Percentiles rank a stretch among this genome's conserved stretches.
Conservation (phyloP, 768 basidiomycete genomes). For the Grammothele lineata region DNA sequence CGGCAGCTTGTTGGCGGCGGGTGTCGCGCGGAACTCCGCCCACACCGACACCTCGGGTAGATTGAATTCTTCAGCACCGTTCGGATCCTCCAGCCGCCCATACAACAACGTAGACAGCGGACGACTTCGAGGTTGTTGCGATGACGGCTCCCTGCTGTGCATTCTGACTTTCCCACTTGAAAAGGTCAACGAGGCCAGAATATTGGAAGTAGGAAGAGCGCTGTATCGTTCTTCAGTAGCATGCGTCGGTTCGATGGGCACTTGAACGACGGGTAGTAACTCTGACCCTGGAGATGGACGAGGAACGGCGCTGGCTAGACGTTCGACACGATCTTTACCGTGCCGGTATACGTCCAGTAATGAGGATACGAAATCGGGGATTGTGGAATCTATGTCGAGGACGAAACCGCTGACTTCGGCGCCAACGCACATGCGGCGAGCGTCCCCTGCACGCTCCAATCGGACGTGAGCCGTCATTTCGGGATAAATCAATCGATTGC, state of each 20-base stretch:
- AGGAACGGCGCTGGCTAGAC: constrained; percentile 53
- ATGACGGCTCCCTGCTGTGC: constrained; percentile 45
- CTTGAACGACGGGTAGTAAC: not conserved
- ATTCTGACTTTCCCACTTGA: constrained; percentile 81
- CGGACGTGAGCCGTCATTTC: constrained; percentile 74
- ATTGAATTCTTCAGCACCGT: constrained; percentile 59
- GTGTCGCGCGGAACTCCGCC: constrained; percentile 72
- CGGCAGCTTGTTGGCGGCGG: constrained; percentile 36
- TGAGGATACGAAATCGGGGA: constrained; percentile 76
- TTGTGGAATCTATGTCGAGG: constrained; percentile 76
- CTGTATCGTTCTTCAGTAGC: constrained; percentile 25
- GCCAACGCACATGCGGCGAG: constrained; percentile 53
- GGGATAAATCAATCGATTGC: constrained; percentile 74
- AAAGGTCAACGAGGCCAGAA: constrained; percentile 70
- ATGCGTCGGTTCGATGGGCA: not conserved
- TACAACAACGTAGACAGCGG: constrained; percentile 31
- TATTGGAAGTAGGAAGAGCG: constrained; percentile 49
- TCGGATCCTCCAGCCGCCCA: constrained; percentile 40
- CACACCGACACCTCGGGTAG: constrained; percentile 79
- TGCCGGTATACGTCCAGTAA: constrained; percentile 80
- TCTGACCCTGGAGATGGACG: constrained; percentile 34
- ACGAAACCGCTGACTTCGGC: constrained; percentile 82
- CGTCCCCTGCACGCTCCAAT: constrained; percentile 43
- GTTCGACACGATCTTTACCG: constrained; percentile 74
- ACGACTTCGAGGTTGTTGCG: constrained; percentile 34